Evolutionary conservation across 31 red algal species (phyloP), one percentile per base, ranked within the genome.

Genomic region (Bonnemaisonia californica): DNA sequence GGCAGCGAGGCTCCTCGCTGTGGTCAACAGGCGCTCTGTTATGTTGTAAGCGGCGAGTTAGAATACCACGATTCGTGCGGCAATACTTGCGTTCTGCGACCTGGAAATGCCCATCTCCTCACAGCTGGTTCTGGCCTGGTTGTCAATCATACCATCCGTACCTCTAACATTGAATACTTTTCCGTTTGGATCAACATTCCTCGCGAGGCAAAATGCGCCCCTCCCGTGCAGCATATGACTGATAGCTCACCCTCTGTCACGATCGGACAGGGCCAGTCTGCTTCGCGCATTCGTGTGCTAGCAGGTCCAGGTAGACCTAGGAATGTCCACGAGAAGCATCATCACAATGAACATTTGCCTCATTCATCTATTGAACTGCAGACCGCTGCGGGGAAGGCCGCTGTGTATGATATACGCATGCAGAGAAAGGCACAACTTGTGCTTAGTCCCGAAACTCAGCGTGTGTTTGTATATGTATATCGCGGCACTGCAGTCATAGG

Each of bases 151-250:
- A 62, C 57, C 35, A 32, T 84, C 24, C 32, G 61, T 28, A 57
- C 65, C 12, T 69, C 81, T 0, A 75, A 38, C 29, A 74, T 84
- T 2, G 81, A 84, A 41, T 84, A 84, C 39, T 64, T 84, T 37
- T 84, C 81, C 4, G 41, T 84, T 13, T 84, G 81, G 81, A 84
- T 84, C 31, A 84, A 84, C 57, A 84, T 84, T 64, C 81, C 81
- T 1, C 32, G 70, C 22, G 34, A 84, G 19, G 51, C 56, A 16
- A 73, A 68, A 29, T 55, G 57, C 1, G 68, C 81, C 56, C 29
- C 69, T 29, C 81, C 81, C 26, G 55, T 62, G 41, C 69, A 72
- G n/a, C 28, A 38, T 1, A 59, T 48, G 57, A 51, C 81, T 2
- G 23, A 30, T 56, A 63, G 9, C 26, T 69, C 69, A 28, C 67